These are phyloP conservation scores for Spergularia marina DNA, from an alignment of 148 eudicot species.

Conservation along the genomic window DNA sequence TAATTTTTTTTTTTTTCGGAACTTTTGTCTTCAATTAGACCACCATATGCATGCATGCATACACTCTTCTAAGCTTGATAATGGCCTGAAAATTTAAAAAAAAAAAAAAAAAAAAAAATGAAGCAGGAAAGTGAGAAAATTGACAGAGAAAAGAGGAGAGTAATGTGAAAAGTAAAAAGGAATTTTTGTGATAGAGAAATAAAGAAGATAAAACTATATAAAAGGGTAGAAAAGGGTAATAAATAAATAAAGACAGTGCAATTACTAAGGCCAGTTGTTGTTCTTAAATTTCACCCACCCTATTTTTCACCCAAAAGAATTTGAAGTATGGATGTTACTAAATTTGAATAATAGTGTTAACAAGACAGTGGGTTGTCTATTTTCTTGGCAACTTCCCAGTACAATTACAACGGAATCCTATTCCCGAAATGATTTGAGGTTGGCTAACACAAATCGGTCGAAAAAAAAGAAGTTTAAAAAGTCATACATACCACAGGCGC, in stretches of 20 bases:
- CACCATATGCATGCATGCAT: conserved; percentile 1
- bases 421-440: neutral
- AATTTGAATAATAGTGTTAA: neutral
- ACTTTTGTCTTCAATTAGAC: no score
- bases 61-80: conserved; percentile 12
- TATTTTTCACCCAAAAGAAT: conserved; percentile 28
- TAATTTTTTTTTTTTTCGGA: neutral
- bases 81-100: conserved; percentile 20
- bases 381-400: no score
- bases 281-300: conserved; percentile 42
- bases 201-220: conserved; percentile 24
- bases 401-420: no score
- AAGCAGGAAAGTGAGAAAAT: neutral
- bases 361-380: neutral
- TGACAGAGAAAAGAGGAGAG: neutral
- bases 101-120: neutral
- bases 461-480: neutral
- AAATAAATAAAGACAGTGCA: conserved; percentile 31
- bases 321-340: conserved; percentile 1
- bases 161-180: neutral
- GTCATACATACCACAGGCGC: conserved; percentile 17
- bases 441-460: neutral
- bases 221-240: conserved; percentile 19
- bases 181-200: conserved; percentile 13
- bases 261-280: conserved; percentile 66